A percentile compares a stretch with the other conserved stretches of the same genome.
Evolutionary conservation across 768 basidiomycete genomes (phyloP).

Genomic region (Tricholoma saponaceum): DNA sequence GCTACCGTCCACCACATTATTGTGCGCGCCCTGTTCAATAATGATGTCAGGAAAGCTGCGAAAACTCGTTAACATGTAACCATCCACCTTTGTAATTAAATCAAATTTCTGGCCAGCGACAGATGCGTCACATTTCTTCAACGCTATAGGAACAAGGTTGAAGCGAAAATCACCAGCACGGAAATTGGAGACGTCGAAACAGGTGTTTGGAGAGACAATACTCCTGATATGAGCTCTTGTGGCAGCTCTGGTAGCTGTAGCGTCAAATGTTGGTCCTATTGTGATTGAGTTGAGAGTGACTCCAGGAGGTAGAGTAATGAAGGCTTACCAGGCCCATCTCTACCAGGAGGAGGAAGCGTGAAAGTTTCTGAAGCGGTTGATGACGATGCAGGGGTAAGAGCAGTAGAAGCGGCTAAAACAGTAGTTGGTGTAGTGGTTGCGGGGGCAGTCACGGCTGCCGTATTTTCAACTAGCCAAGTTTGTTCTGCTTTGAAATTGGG

Average conservation of each 20-base stretch:
- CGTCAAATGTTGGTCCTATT: slow-evolving; percentile 18
- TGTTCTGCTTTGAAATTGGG: slow-evolving; percentile 23
- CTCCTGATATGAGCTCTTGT: slow-evolving; percentile 17
- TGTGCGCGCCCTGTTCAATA: slow-evolving; percentile 13
- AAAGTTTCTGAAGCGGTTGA: slow-evolving; percentile 10
- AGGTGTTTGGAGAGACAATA: slow-evolving; percentile 11
- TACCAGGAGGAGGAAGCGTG: slow-evolving; percentile 12
- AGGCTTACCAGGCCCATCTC: slow-evolving; percentile 14
- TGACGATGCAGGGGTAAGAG: too few species aligned
- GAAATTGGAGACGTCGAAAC: slow-evolving; percentile 16
- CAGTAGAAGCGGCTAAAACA: neutral
- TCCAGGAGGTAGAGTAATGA: neutral
- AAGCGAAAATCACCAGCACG: slow-evolving; percentile 17
- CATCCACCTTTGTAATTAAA: slow-evolving; percentile 15
- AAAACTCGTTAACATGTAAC: neutral
- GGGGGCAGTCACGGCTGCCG: neutral
- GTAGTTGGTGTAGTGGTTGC: neutral
- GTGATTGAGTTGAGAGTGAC: neutral
- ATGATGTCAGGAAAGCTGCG: neutral
- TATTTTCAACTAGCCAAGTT: slow-evolving; percentile 18
- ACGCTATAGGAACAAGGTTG: slow-evolving; percentile 18
- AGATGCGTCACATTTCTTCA: slow-evolving; percentile 13
- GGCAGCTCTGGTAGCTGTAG: slow-evolving; percentile 19
- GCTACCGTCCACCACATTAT: slow-evolving; percentile 17
- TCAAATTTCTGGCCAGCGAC: slow-evolving; percentile 17